A percentile compares a stretch with the other conserved stretches of the same genome.
phyloP scores from a whole-genome alignment of 768 basidiomycete species.

The Postia placenta region DNA sequence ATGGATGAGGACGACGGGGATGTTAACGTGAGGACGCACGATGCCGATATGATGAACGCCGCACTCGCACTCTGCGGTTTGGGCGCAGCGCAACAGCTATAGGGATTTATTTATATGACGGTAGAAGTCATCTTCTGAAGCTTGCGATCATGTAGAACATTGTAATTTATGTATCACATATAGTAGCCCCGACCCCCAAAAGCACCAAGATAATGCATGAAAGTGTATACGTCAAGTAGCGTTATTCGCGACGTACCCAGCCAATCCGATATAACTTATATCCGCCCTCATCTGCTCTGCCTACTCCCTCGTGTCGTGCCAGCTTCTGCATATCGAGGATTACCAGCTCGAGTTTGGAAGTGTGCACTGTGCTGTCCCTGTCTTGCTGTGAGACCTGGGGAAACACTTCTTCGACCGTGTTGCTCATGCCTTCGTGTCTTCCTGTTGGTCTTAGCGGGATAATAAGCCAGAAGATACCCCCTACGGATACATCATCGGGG shows the following conservation, averaged over 20 bases:
- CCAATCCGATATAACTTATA: slow-evolving; percentile 69
- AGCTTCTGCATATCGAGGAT: slow-evolving; percentile 44
- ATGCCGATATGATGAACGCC: slow-evolving; percentile 56
- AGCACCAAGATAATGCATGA: neutral
- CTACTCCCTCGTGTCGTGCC: slow-evolving; percentile 45
- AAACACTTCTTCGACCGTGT: slow-evolving; percentile 54
- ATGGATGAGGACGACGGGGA: neutral
- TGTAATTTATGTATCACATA: slow-evolving; percentile 5
- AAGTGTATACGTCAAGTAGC: neutral
- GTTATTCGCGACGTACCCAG: slow-evolving; percentile 34
- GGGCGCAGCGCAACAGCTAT: slow-evolving; percentile 14
- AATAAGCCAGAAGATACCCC: slow-evolving; percentile 67
- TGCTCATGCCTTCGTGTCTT: slow-evolving; percentile 52
- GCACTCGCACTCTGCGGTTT: slow-evolving; percentile 62
- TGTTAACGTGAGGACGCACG: neutral
- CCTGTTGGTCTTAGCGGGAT: slow-evolving; percentile 62
- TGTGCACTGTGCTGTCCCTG: neutral
- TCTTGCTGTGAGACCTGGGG: slow-evolving; percentile 13
- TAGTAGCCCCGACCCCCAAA: slow-evolving; percentile 3
- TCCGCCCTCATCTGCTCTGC: slow-evolving; percentile 63
- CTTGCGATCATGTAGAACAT: slow-evolving; percentile 5
- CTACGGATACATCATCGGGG: slow-evolving; percentile 6
- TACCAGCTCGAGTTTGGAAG: slow-evolving; percentile 27
- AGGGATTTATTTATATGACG: neutral
- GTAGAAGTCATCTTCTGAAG: slow-evolving; percentile 5